Base-by-base conservation (phyloP, 164 flowering plant genomes). In the Stephania japonica region DNA sequence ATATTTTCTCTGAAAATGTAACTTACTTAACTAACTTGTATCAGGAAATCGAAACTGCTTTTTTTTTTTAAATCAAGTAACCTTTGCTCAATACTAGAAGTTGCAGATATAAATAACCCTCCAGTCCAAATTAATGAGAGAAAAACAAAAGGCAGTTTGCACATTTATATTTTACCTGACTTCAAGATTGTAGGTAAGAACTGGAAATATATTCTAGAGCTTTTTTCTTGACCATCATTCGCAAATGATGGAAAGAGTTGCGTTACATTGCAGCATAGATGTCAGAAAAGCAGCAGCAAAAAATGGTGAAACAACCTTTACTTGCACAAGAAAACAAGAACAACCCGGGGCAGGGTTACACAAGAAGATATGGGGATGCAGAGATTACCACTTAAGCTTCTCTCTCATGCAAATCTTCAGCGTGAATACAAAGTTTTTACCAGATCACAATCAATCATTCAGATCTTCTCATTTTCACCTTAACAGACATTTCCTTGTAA, bases 401-500 rank as follows among this genome's bases (percentile, higher is more conserved):
- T 12, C 64, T 59, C 23, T 18, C 24, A 59, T 59, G 53, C 12
- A 47, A 47, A 47, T 47, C 16, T 8, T 47, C 67, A 64, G 41
- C 38, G 21, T 8, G 23, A n/a, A 64, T 13, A 25, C 42, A 72
- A 42, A 32, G n/a, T 72, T 8, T 21, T 38, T 23, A 38, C 41
- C 21, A 19, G 62, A 27, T 43, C 19, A 1, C 13, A 32, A 32
- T 32, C 50, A 69, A 67, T 86, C 81, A 87, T 70, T 81, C 81
- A 10, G 74, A 1, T 77, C 93, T 86, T 67, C 98, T 75, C 88
- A 91, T 73, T 80, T 91, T 89, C 61, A 78, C 59, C 16, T 88
- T 88, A 27, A 88, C 21, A 9, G 98, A 86, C 44, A 53, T 24
- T 74, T 93, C 98, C 73, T 87, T 90, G 86, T 90, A 93, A 44